Percentiles rank a stretch among this genome's conserved stretches.
These are phyloP conservation scores for Lagerstroemia speciosa DNA, from an alignment of 345 rosid species.

Conservation along the genomic window DNA sequence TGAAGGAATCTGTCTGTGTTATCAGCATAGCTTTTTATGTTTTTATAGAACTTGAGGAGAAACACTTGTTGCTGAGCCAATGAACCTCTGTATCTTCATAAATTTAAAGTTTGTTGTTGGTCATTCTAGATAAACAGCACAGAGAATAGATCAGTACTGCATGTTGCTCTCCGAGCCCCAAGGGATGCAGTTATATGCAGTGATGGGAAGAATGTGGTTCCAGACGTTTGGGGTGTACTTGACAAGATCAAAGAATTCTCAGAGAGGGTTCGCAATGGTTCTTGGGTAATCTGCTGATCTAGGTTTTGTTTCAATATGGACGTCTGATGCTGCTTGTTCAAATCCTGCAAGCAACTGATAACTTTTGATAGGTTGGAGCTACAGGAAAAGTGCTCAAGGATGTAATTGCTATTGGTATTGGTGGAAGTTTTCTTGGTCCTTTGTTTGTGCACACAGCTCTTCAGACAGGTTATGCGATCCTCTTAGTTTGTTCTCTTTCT, in stretches of 20 bases:
- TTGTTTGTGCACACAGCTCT: slow-evolving; percentile 90
- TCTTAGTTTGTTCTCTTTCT: not conserved
- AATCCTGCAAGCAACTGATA: slow-evolving; percentile 12
- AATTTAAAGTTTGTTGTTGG: slow-evolving; percentile 4
- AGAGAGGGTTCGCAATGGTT: slow-evolving; percentile 75
- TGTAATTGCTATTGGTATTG: slow-evolving; percentile 87
- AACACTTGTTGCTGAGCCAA: not conserved
- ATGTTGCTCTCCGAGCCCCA: slow-evolving; percentile 89
- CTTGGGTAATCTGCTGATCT: slow-evolving; percentile 54
- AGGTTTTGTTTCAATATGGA: slow-evolving; percentile 8
- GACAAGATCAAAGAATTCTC: slow-evolving; percentile 85
- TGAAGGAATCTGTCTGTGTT: not conserved
- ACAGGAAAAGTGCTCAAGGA: slow-evolving; percentile 80
- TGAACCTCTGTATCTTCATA: not conserved
- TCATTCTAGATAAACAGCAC: slow-evolving; percentile 73
- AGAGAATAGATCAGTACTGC: slow-evolving; percentile 91
- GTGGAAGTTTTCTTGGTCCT: slow-evolving; percentile 97
- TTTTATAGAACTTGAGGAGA: not conserved
- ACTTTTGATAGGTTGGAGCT: slow-evolving; percentile 69
- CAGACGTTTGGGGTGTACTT: slow-evolving; percentile 84
- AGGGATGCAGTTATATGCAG: slow-evolving; percentile 60
- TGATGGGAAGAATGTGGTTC: slow-evolving; percentile 85
- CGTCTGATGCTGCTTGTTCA: slow-evolving; percentile 3
- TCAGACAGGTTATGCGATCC: slow-evolving; percentile 55
- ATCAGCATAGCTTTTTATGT: not conserved